phyloP scores from a whole-genome alignment of 345 rosid species.

The Luvunga scandens region DNA sequence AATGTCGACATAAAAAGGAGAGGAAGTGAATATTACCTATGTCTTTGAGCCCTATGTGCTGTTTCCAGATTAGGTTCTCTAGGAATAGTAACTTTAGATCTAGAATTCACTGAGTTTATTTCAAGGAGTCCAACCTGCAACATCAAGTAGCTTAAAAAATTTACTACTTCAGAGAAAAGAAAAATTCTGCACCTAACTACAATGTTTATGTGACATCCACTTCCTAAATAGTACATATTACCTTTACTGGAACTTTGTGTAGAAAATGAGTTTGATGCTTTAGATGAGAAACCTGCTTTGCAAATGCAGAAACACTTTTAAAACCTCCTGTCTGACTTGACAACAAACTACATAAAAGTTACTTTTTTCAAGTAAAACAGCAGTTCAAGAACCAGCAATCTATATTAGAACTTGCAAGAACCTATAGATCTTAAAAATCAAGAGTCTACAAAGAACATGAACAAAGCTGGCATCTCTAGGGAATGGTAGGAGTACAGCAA shows the following conservation, averaged over 20 bases:
- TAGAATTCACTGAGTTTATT: slow-evolving; percentile 11
- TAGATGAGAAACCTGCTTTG: slow-evolving; percentile 52
- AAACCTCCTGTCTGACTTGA: neutral
- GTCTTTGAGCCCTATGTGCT: slow-evolving; percentile 48
- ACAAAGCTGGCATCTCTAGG: neutral
- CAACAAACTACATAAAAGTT: neutral
- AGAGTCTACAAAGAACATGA: neutral
- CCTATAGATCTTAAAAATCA: neutral
- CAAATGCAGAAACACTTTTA: slow-evolving; percentile 2
- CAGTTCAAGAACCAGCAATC: neutral
- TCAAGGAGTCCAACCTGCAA: slow-evolving; percentile 30
- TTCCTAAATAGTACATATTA: slow-evolving; percentile 14
- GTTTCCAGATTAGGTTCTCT: slow-evolving; percentile 61
- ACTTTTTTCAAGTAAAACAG: neutral
- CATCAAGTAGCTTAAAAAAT: slow-evolving; percentile 11
- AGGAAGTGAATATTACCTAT: slow-evolving; percentile 28
- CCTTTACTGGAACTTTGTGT: slow-evolving; percentile 52
- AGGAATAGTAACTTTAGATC: slow-evolving; percentile 47
- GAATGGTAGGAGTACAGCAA: neutral
- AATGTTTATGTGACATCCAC: neutral
- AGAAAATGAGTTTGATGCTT: slow-evolving; percentile 53
- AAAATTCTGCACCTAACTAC: neutral
- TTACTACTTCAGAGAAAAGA: neutral
- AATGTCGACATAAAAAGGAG: neutral
- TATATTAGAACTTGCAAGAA: neutral